Conservation (phyloP, 2,329 filamentous ascomycete genomes). For the Aspergillus neoniger region DNA sequence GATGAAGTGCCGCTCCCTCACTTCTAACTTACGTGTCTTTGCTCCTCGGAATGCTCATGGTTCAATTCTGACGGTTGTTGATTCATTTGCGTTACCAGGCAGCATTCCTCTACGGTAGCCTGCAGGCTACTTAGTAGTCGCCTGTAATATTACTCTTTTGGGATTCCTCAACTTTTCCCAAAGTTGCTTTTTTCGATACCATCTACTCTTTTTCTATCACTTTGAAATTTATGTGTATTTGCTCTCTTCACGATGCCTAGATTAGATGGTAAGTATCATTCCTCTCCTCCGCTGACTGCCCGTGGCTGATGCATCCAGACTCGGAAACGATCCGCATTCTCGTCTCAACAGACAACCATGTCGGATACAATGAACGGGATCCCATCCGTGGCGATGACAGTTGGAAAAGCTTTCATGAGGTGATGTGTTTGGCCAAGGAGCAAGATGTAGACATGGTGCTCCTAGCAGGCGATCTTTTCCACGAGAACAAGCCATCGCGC, state of each 20-base stretch:
- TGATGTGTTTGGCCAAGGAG: constrained; percentile 83
- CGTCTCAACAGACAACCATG: constrained; percentile 94
- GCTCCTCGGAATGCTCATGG: neutral
- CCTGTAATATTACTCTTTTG: neutral
- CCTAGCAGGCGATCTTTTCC: constrained; percentile 91
- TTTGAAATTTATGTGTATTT: neutral
- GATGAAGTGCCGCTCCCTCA: neutral
- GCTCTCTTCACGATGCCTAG: constrained; percentile 25
- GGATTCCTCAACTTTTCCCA: neutral
- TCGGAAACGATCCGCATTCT: constrained; percentile 92
- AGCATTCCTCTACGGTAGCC: constrained; percentile 5
- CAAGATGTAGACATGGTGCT: constrained; percentile 98
- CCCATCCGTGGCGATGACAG: constrained; percentile 94
- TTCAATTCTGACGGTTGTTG: neutral
- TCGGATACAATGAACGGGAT: constrained; percentile 92
- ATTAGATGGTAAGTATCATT: constrained; percentile 29
- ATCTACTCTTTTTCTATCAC: neutral
- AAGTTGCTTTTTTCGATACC: neutral
- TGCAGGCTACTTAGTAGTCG: neutral
- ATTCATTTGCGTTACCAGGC: constrained; percentile 1
- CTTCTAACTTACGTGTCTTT: neutral
- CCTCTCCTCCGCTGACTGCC: neutral
- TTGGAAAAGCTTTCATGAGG: constrained; percentile 93
- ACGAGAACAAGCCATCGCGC: constrained; percentile 95
- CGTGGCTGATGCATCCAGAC: constrained; percentile 36